Evolutionary conservation across 2,329 filamentous ascomycete species (phyloP).

Genomic region (Podosphaera aphanis): DNA sequence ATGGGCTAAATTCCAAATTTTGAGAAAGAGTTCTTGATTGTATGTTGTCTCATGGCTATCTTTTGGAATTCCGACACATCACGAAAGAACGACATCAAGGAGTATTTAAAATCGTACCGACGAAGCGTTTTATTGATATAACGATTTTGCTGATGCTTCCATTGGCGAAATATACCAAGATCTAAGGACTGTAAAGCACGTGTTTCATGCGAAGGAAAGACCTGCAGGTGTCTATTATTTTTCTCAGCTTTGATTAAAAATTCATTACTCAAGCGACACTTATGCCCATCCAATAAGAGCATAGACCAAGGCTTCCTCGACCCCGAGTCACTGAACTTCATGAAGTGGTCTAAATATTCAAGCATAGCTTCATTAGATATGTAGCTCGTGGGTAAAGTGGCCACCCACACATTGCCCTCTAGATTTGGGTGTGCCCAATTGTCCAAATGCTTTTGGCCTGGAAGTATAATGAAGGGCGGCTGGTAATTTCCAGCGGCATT

Average conservation of each 20-base stretch:
- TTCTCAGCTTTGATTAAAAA: constrained; percentile 1
- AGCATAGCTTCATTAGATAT: constrained; percentile 1
- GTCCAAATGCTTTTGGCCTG: constrained; percentile 1
- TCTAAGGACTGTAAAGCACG: constrained; percentile 2
- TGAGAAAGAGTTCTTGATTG: constrained; percentile 2
- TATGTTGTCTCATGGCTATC: background rate
- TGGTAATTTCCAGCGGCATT: background rate
- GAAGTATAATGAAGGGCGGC: background rate
- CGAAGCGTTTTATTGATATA: background rate
- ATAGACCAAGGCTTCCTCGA: constrained; percentile 1
- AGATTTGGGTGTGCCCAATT: background rate
- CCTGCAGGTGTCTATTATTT: constrained; percentile 1
- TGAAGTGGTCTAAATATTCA: constrained; percentile 1
- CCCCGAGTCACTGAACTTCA: background rate
- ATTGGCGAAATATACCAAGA: constrained; percentile 3
- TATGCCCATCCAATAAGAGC: constrained; percentile 1
- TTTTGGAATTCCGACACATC: constrained; percentile 1
- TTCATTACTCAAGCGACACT: background rate
- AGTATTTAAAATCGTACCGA: constrained; percentile 1
- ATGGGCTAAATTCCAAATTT: constrained; percentile 1
- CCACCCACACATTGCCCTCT: background rate
- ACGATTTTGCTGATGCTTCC: constrained; percentile 2
- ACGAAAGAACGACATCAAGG: constrained; percentile 1
- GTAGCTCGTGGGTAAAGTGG: background rate
- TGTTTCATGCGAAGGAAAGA: constrained; percentile 2